Conservation (phyloP, 2,329 filamentous ascomycete species). For the Claviceps lovelessii region DNA sequence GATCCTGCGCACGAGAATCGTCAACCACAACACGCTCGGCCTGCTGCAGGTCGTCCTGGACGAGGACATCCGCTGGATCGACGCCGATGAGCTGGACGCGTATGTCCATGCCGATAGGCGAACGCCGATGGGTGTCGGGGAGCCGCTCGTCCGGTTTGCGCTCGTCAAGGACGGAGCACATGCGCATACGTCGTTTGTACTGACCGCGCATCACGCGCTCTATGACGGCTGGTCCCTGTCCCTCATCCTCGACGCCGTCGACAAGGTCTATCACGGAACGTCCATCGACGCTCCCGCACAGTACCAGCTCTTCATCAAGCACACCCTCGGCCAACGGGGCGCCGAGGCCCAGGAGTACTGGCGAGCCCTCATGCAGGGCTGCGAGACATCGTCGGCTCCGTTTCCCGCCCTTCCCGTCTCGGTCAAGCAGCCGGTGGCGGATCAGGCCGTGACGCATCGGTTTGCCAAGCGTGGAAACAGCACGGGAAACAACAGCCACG, state of each 20-base stretch:
- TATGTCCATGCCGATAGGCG: slow-evolving; percentile 23
- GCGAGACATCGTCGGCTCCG: slow-evolving; percentile 19
- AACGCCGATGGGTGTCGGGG: slow-evolving; percentile 23
- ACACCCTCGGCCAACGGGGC: slow-evolving; percentile 24
- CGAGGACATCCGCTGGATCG: slow-evolving; percentile 17
- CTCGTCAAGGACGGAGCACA: slow-evolving; percentile 18
- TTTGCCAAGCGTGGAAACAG: not conserved
- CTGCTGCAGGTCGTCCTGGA: slow-evolving; percentile 30
- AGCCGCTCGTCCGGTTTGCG: slow-evolving; percentile 26
- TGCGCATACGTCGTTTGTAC: slow-evolving; percentile 25
- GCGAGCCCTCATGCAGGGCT: slow-evolving; percentile 26
- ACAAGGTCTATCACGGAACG: slow-evolving; percentile 5
- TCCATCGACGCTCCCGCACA: not conserved
- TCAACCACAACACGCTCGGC: slow-evolving; percentile 25
- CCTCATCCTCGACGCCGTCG: slow-evolving; percentile 23
- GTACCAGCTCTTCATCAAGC: slow-evolving; percentile 31
- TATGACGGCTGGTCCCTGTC: slow-evolving; percentile 36
- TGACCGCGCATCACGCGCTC: slow-evolving; percentile 31
- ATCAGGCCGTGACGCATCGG: slow-evolving; percentile 26
- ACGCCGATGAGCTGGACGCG: slow-evolving; percentile 13
- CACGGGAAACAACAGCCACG: too few relatives aligned
- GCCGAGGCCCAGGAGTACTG: slow-evolving; percentile 27
- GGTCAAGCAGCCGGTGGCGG: slow-evolving; percentile 28
- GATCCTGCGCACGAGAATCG: slow-evolving; percentile 32
- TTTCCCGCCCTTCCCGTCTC: slow-evolving; percentile 29